phyloP scores from a whole-genome alignment of 306 rosid species.

The Sesbania bispinosa region DNA sequence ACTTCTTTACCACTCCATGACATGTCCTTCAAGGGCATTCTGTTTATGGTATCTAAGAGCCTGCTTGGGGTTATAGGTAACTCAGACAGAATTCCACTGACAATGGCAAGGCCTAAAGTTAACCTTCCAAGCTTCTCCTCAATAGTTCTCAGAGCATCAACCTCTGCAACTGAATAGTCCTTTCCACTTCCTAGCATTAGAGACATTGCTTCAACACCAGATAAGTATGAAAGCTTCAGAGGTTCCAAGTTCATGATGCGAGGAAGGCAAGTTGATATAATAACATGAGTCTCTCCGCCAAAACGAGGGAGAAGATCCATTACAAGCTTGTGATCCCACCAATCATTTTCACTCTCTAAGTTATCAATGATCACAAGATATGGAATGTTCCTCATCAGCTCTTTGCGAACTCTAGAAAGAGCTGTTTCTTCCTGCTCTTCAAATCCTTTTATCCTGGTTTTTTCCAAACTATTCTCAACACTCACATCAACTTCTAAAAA shows the following conservation, averaged over 20 bases:
- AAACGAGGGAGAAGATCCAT: slow-evolving; percentile 98
- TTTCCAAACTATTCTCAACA: slow-evolving; percentile 56
- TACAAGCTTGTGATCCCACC: slow-evolving; percentile 93
- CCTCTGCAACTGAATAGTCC: slow-evolving; percentile 67
- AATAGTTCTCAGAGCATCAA: slow-evolving; percentile 69
- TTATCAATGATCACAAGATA: slow-evolving; percentile 80
- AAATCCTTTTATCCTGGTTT: slow-evolving; percentile 54
- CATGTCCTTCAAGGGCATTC: slow-evolving; percentile 79
- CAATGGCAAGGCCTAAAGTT: slow-evolving; percentile 78
- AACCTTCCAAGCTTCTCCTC: slow-evolving; percentile 80
- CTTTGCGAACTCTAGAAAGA: slow-evolving; percentile 69
- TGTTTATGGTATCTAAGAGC: slow-evolving; percentile 75
- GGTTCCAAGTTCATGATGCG: slow-evolving; percentile 80
- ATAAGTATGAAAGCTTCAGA: slow-evolving; percentile 69
- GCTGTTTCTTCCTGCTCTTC: slow-evolving; percentile 89
- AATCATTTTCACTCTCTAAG: slow-evolving; percentile 85
- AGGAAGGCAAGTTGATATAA: slow-evolving; percentile 82
- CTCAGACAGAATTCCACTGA: slow-evolving; percentile 75
- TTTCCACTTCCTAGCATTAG: slow-evolving; percentile 70
- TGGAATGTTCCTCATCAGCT: slow-evolving; percentile 84
- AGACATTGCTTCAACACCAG: slow-evolving; percentile 83
- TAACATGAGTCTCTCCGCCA: slow-evolving; percentile 79
- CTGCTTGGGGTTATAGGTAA: slow-evolving; percentile 84
- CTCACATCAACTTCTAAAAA: slow-evolving; percentile 80
- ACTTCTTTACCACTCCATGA: slow-evolving; percentile 69